Evolutionary conservation across 192 early-diverging fungal genomes (phyloP).

Genomic region (Cetraspora pellucida): DNA sequence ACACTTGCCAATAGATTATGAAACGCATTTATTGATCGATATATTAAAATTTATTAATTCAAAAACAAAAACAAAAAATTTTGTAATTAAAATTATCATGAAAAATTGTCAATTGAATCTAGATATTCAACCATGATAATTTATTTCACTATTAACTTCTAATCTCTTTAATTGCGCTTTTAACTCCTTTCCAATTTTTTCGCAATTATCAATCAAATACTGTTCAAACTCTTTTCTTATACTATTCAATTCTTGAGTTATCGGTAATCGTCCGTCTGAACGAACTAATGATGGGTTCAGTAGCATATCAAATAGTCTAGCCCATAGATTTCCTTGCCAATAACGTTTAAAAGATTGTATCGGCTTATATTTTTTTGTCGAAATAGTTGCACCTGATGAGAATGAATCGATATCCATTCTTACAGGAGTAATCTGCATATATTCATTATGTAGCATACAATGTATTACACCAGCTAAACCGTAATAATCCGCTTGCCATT

Average conservation of each 20-base stretch:
- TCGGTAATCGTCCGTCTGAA: constrained; percentile 14
- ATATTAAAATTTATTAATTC: too few species aligned
- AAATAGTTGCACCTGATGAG: neutral
- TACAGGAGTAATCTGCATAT: constrained; percentile 15
- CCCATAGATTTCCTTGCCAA: constrained; percentile 36
- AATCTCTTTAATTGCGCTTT: constrained; percentile 17
- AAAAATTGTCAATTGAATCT: too few species aligned
- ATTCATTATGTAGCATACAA: constrained; percentile 37
- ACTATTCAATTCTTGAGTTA: constrained; percentile 20
- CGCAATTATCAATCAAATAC: constrained; percentile 16
- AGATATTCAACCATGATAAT: too few species aligned
- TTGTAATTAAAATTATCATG: too few species aligned
- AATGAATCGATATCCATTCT: neutral
- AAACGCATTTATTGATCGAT: too few species aligned
- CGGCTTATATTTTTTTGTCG: constrained; percentile 23
- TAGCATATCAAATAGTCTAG: constrained; percentile 31
- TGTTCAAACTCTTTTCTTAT: constrained; percentile 26
- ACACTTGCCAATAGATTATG: too few species aligned
- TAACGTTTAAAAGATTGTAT: constrained; percentile 37
- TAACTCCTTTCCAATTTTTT: constrained; percentile 28
- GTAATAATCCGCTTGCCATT: constrained; percentile 40
- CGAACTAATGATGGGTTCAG: constrained; percentile 30
- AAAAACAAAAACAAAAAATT: too few species aligned
- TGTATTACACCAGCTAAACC: constrained; percentile 37
- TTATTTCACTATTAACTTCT: neutral